These are phyloP conservation scores for Cryoendolithus antarcticus DNA, from an alignment of 2,329 filamentous ascomycete species.

Conservation along the genomic window DNA sequence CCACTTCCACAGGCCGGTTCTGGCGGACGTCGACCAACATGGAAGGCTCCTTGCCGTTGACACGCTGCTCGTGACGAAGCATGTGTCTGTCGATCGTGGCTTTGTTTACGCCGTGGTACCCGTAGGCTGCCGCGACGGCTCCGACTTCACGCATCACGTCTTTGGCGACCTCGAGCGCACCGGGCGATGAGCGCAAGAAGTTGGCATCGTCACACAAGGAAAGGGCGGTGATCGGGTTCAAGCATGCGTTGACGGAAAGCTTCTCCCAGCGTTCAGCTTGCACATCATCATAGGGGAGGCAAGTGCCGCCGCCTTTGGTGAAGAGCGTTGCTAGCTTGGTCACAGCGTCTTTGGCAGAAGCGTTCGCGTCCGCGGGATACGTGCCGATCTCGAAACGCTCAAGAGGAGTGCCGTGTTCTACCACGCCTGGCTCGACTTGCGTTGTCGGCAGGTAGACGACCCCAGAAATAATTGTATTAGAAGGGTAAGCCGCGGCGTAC, in stretches of 20 bases:
- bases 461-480: slow-evolving; percentile 42
- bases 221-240: slow-evolving; percentile 48
- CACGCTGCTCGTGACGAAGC: slow-evolving; percentile 26
- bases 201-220: slow-evolving; percentile 41
- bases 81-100: slow-evolving; percentile 30
- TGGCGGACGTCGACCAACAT: slow-evolving; percentile 37
- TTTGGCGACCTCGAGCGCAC: slow-evolving; percentile 26
- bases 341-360: slow-evolving; percentile 6
- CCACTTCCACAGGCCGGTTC: slow-evolving; percentile 35
- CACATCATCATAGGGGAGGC: slow-evolving; percentile 40
- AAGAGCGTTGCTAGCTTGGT: slow-evolving; percentile 13
- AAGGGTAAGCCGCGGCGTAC: slow-evolving; percentile 38
- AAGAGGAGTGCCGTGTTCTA: slow-evolving; percentile 33
- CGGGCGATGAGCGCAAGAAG: slow-evolving; percentile 34
- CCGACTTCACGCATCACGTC: slow-evolving; percentile 35
- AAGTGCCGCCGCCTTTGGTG: slow-evolving; percentile 31
- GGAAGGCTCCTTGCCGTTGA: slow-evolving; percentile 34
- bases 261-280: slow-evolving; percentile 49
- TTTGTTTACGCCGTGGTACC: slow-evolving; percentile 26
- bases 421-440: slow-evolving; percentile 37
- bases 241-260: slow-evolving; percentile 46
- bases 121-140: slow-evolving; percentile 27
- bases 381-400: slow-evolving; percentile 40
- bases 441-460: slow-evolving; percentile 44
- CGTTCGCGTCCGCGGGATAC: slow-evolving; percentile 27